phyloP scores from a whole-genome alignment of 208 protist genomes.

The Acanthamoeba royreba region DNA sequence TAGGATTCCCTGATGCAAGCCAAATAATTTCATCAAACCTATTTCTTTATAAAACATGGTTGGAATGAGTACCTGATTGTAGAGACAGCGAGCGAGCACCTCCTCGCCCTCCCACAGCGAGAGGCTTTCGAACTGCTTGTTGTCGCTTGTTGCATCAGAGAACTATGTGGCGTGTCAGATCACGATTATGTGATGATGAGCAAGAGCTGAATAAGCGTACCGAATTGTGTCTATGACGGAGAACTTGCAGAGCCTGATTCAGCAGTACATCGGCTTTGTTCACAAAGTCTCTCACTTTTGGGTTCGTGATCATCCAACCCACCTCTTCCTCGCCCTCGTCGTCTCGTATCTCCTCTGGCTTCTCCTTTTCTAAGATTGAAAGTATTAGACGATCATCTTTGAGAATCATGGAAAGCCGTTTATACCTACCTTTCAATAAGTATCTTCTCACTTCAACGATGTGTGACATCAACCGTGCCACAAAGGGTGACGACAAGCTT shows the following conservation, averaged over 20 bases:
- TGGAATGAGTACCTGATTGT: background rate
- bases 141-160: background rate
- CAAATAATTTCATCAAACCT: background rate
- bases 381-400: background rate
- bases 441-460: background rate
- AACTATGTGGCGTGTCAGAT: background rate
- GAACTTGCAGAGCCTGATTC: background rate
- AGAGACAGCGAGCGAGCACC: background rate
- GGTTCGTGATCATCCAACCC: background rate
- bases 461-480: background rate
- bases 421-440: background rate
- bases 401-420: background rate
- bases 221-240: background rate
- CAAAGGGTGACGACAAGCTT: background rate
- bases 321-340: background rate
- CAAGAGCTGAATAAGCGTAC: conserved; percentile 12
- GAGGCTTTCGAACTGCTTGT: background rate
- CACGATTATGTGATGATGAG: background rate
- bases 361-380: background rate
- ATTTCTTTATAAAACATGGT: background rate
- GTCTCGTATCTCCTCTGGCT: background rate
- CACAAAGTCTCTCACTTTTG: background rate
- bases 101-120: background rate
- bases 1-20: background rate
- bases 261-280: background rate